Percentiles rank a stretch among this genome's conserved stretches.
phyloP scores from a whole-genome alignment of 208 protist genomes.

The Leptomonas pyrrhocoris region DNA sequence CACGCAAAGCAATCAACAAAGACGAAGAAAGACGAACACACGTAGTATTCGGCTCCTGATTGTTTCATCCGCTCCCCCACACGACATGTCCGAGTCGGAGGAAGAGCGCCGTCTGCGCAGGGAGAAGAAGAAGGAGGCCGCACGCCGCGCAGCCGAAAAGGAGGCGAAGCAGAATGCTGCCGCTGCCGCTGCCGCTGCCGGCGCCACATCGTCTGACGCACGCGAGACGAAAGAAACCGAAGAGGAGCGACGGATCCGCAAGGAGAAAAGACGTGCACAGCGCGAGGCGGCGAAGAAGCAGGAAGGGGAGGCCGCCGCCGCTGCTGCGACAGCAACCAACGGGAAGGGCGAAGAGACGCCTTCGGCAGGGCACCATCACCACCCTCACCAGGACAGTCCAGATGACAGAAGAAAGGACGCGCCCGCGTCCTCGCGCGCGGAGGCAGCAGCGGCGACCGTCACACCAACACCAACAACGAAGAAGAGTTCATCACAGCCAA shows the following conservation, averaged over 20 bases:
- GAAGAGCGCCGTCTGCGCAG: conserved; percentile 52
- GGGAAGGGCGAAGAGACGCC: background rate
- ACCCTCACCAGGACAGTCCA: background rate
- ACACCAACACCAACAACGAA: background rate
- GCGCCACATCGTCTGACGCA: background rate
- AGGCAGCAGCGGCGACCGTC: no score
- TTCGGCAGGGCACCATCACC: conserved; percentile 6
- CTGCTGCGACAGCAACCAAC: background rate
- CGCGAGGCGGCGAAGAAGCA: conserved; percentile 41
- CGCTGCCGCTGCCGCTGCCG: background rate
- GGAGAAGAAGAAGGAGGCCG: conserved; percentile 52
- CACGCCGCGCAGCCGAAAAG: conserved; percentile 43
- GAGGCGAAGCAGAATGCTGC: conserved; percentile 8
- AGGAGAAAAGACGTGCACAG: conserved; percentile 60
- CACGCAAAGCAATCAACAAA: no score
- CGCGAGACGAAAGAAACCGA: conserved; percentile 58
- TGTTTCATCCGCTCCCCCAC: background rate
- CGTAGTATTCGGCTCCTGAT: background rate
- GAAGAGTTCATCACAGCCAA: background rate
- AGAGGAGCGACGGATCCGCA: conserved; percentile 71
- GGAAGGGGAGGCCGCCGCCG: background rate
- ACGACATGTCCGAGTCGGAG: conserved; percentile 17
- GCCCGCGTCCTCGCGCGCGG: background rate
- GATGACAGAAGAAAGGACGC: background rate
- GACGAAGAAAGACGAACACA: background rate